Evolutionary conservation across 2,329 filamentous ascomycete genomes (phyloP).

Genomic region (Nannizziopsis arthrosporioides): DNA sequence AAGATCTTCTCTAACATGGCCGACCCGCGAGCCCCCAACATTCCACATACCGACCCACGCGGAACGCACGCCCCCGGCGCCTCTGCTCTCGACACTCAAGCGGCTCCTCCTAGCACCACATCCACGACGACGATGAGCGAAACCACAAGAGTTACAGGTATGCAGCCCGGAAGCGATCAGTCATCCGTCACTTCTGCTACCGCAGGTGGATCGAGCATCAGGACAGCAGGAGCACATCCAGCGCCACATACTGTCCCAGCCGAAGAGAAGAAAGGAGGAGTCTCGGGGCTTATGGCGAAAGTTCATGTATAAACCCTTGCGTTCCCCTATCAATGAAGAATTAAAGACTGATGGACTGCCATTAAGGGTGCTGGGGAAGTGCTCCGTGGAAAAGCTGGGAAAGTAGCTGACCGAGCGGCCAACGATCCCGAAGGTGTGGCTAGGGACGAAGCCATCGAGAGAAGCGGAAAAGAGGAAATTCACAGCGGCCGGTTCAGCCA

Average conservation of each 20-base stretch:
- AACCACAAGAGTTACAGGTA: not conserved
- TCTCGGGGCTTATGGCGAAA: conserved; percentile 1
- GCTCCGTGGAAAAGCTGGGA: conserved; percentile 3
- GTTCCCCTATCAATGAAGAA: not conserved
- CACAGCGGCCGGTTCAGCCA: conserved; percentile 5
- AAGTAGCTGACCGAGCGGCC: conserved; percentile 3
- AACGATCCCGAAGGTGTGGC: not conserved
- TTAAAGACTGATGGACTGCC: not conserved
- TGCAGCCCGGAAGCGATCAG: not conserved
- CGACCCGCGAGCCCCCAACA: no score
- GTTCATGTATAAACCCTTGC: conserved; percentile 3
- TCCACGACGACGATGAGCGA: conserved; percentile 3
- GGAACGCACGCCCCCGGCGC: no score
- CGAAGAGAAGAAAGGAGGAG: conserved; percentile 1
- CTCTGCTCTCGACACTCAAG: no score
- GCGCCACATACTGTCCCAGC: not conserved
- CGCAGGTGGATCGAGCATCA: conserved; percentile 4
- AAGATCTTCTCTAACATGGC: no score
- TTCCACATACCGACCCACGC: no score
- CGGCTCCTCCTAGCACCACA: not conserved
- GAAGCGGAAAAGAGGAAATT: conserved; percentile 1
- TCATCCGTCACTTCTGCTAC: not conserved
- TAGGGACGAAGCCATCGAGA: conserved; percentile 1
- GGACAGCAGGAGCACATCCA: not conserved
- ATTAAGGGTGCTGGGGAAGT: conserved; percentile 6